Evolutionary conservation across 306 rosid genomes (phyloP), one percentile per base, ranked within the genome.

Genomic region (Glycine latifolia): DNA sequence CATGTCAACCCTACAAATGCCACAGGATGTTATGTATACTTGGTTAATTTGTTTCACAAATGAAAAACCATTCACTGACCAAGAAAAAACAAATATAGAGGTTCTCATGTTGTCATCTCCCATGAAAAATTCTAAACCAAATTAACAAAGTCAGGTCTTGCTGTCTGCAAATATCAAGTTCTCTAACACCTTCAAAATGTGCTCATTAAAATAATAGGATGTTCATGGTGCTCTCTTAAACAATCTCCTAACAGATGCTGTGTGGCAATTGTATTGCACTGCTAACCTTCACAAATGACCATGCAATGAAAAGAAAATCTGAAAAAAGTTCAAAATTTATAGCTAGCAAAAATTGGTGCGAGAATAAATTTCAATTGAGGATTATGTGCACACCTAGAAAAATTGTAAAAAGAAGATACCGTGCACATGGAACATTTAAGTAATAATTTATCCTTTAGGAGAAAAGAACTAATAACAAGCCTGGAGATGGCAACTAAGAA

Each of bases 1-100:
- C 67, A 87, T 75, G 85, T 95, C 99, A 54, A 95, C 85, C 91
- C 99, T 95, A 65, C 31, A 68, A 67, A 83, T 37, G 58, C 17
- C 81, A 81, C 48, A 52, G 73, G 35, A 82, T 15, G 67, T 68
- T 48, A 69, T 8, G 35, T 31, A 75, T 52, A 55, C 43, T 49
- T 58, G 43, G 73, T 43, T 39, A 69, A 61, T 43, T 53, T 11
- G 52, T 60, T 71, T 71, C 56, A 67, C 33, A 20, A 60, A 56
- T 61, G 56, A 50, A 79, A 81, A 81, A 53, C 20, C 76, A 80
- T 77, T 48, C 78, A 63, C 13, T 55, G 48, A 78, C 65, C 68
- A 74, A 55, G 80, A 15, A 68, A 52, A 76, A 49, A 59, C 2
- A 47, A 72, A 41, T 49, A 15, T n/a, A 58, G 6, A 81, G 50